Evolutionary conservation across 2,329 filamentous ascomycete genomes (phyloP).

Genomic region (Microsporum ferrugineum): DNA sequence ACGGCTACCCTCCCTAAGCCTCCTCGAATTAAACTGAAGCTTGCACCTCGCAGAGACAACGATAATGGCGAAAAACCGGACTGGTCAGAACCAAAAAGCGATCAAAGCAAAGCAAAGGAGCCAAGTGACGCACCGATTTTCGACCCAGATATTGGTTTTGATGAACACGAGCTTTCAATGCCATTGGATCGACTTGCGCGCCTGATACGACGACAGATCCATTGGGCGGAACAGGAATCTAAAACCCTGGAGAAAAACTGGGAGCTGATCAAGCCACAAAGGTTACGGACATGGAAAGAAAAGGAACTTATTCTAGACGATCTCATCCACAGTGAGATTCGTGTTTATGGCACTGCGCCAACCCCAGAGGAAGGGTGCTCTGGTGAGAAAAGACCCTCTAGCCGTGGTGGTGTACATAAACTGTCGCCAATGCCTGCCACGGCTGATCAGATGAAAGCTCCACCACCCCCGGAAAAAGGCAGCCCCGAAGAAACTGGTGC

Average conservation of each 20-base stretch:
- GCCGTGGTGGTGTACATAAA: not conserved
- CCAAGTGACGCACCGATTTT: slow-evolving; percentile 26
- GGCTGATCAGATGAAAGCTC: not conserved
- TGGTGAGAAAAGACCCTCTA: not conserved
- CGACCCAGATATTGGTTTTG: slow-evolving; percentile 32
- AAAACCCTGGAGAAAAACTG: slow-evolving; percentile 30
- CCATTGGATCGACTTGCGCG: slow-evolving; percentile 34
- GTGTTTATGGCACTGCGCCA: not conserved
- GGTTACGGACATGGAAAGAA: slow-evolving; percentile 31
- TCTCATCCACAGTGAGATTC: slow-evolving; percentile 32
- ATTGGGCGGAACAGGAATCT: slow-evolving; percentile 38
- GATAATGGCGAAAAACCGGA: slow-evolving; percentile 18
- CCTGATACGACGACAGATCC: slow-evolving; percentile 37
- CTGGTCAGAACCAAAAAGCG: slow-evolving; percentile 19
- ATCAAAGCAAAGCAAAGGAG: slow-evolving; percentile 25
- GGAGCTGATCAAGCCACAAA: slow-evolving; percentile 27
- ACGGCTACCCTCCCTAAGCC: slow-evolving; percentile 23
- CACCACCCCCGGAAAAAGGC: not conserved
- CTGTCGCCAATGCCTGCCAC: not conserved
- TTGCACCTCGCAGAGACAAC: slow-evolving; percentile 26
- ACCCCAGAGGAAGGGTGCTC: not conserved
- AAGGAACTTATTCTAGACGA: slow-evolving; percentile 36
- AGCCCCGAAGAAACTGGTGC: not conserved
- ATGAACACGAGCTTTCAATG: slow-evolving; percentile 34
- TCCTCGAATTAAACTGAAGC: slow-evolving; percentile 34